Conservation (phyloP, 2,329 filamentous ascomycete species). For the Cladorrhinum sp. region DNA sequence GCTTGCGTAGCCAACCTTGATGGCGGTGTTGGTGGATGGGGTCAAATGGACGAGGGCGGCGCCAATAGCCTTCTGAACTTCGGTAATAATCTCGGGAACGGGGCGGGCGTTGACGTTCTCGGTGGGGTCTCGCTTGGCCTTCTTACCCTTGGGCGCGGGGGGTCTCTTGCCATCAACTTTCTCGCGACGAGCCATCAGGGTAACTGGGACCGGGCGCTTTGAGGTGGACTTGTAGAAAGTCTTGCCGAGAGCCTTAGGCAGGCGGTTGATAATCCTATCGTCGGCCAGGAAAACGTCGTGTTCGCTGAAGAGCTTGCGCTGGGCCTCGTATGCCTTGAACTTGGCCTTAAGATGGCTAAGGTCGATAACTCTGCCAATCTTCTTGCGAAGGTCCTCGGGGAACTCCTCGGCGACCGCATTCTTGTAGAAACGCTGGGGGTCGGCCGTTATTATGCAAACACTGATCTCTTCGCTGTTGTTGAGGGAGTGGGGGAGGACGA, state of each 20-base stretch:
- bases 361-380: constrained; percentile 75
- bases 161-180: constrained; percentile 59
- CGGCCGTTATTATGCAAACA: constrained; percentile 73
- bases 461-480: constrained; percentile 63
- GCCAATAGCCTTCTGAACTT: constrained; percentile 74
- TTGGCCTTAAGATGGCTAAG: constrained; percentile 75
- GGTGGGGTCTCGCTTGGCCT: constrained; percentile 33
- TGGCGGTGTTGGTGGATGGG: constrained; percentile 73
- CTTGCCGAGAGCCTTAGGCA: constrained; percentile 82
- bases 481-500: constrained; percentile 73
- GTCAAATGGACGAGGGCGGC: constrained; percentile 71
- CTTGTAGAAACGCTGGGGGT: constrained; percentile 83
- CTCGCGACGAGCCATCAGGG: constrained; percentile 59
- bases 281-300: constrained; percentile 95
- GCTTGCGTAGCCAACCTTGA: constrained; percentile 73
- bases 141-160: constrained; percentile 55
- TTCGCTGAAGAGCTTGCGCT: constrained; percentile 77
- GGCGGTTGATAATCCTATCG: constrained; percentile 71
- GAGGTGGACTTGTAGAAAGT: constrained; percentile 80
- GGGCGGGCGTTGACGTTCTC: constrained; percentile 46
- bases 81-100: constrained; percentile 67
- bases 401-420: constrained; percentile 73
- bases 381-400: constrained; percentile 62
- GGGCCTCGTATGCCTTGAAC: constrained; percentile 84
- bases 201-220: constrained; percentile 85